Percentiles rank a stretch among this genome's conserved stretches.
phyloP scores from a whole-genome alignment of 1,139 yeast genomes.

The Pichia sp. region DNA sequence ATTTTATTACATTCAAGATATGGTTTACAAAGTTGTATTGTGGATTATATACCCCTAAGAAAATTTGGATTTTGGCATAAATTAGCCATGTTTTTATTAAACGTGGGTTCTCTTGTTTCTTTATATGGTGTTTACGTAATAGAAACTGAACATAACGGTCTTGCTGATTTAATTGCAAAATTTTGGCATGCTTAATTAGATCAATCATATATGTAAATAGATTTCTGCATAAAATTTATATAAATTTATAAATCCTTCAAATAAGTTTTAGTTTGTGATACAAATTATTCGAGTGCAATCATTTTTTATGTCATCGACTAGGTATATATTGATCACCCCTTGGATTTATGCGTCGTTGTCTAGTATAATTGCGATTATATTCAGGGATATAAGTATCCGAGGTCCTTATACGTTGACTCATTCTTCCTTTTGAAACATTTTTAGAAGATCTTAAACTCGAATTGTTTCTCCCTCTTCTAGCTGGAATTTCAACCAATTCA shows the following conservation, averaged over 20 bases:
- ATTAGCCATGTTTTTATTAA: conserved; percentile 54
- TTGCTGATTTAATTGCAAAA: conserved; percentile 13
- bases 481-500: background rate
- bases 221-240: background rate
- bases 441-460: no score
- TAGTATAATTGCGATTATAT: no score
- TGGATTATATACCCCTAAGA: conserved; percentile 70
- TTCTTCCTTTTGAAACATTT: no score
- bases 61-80: conserved; percentile 64
- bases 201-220: background rate
- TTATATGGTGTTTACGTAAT: conserved; percentile 63
- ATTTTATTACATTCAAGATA: conserved; percentile 60
- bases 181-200: conserved; percentile 14
- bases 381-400: no score
- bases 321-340: no score
- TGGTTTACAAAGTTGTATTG: conserved; percentile 73
- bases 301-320: background rate
- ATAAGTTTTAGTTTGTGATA: no score
- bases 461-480: no score
- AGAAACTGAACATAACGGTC: conserved; percentile 50
- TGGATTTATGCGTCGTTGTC: no score
- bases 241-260: background rate
- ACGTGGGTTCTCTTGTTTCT: conserved; percentile 57
- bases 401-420: no score
- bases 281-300: no score